phyloP scores from a whole-genome alignment of 805 yeast genomes.

The Yarrowia yakushimensis region DNA sequence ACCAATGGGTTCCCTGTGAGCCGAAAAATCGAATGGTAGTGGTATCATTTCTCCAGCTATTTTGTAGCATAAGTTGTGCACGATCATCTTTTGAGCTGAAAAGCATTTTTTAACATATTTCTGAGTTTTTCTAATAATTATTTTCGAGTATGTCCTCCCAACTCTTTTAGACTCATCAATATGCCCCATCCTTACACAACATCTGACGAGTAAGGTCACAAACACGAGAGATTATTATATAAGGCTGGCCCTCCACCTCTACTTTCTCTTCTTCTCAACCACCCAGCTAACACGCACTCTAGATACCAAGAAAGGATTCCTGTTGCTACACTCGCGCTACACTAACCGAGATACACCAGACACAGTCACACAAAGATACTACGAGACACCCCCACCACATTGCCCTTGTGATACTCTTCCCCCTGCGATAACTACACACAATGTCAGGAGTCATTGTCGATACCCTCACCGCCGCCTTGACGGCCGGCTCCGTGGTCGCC shows the following conservation, averaged over 20 bases:
- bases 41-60: too few relatives aligned
- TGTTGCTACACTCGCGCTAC: conserved; percentile 3
- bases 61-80: too few relatives aligned
- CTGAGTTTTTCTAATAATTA: too few relatives aligned
- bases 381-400: background rate
- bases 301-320: conserved; percentile 20
- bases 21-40: too few relatives aligned
- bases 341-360: background rate
- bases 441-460: conserved; percentile 20
- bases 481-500: conserved; percentile 21
- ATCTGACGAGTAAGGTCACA: background rate
- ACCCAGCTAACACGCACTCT: conserved; percentile 18
- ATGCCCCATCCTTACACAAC: too few relatives aligned
- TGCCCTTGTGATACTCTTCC: background rate
- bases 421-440: background rate
- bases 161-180: too few relatives aligned
- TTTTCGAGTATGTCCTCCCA: too few relatives aligned
- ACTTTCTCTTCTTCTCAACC: background rate
- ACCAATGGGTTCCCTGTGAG: too few relatives aligned
- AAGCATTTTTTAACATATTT: too few relatives aligned
- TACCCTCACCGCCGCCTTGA: conserved; percentile 19
- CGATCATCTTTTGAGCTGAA: too few relatives aligned
- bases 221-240: background rate
- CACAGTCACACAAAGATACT: background rate
- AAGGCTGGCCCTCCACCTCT: background rate